A percentile compares a stretch with the other conserved stretches of the same genome.
Conservation (phyloP, 2,329 filamentous ascomycete species). For the Hymenoscyphus scutula region DNA sequence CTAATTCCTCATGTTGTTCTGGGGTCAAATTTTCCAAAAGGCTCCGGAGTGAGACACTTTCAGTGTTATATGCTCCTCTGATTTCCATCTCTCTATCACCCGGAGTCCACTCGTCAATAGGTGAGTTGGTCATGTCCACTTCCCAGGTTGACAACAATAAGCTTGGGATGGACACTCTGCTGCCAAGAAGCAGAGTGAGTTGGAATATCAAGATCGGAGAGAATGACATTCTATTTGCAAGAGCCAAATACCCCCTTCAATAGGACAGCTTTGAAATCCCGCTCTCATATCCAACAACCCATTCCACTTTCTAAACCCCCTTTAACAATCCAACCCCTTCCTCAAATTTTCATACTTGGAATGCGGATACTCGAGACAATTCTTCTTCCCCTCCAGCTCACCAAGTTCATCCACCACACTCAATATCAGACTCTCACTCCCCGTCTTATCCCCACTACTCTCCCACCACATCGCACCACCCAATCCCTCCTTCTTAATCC, state of each 20-base stretch:
- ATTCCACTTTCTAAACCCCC: not conserved
- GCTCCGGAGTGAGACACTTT: too few relatives aligned
- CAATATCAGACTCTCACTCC: slow-evolving; percentile 65
- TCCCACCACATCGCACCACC: slow-evolving; percentile 95
- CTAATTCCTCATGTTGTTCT: too few relatives aligned
- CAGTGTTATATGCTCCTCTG: too few relatives aligned
- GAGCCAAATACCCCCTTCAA: too few relatives aligned
- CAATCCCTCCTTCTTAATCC: slow-evolving; percentile 62
- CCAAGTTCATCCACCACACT: slow-evolving; percentile 59
- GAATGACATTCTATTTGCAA: too few relatives aligned
- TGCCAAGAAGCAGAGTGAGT: too few relatives aligned
- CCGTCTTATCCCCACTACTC: slow-evolving; percentile 71
- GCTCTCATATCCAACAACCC: not conserved
- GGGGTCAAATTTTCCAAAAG: too few relatives aligned
- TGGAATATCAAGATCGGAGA: not conserved
- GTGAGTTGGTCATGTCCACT: too few relatives aligned
- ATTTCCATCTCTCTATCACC: too few relatives aligned
- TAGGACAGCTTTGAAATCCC: not conserved
- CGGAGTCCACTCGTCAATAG: too few relatives aligned
- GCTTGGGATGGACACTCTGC: too few relatives aligned
- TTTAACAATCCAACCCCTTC: slow-evolving; percentile 51
- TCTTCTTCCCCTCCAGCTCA: slow-evolving; percentile 53
- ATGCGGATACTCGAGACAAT: slow-evolving; percentile 62
- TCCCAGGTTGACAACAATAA: too few relatives aligned
- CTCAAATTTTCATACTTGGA: slow-evolving; percentile 70